These are phyloP conservation scores for Raffaelea albimanens DNA, from an alignment of 2,329 filamentous ascomycete species.

Conservation along the genomic window DNA sequence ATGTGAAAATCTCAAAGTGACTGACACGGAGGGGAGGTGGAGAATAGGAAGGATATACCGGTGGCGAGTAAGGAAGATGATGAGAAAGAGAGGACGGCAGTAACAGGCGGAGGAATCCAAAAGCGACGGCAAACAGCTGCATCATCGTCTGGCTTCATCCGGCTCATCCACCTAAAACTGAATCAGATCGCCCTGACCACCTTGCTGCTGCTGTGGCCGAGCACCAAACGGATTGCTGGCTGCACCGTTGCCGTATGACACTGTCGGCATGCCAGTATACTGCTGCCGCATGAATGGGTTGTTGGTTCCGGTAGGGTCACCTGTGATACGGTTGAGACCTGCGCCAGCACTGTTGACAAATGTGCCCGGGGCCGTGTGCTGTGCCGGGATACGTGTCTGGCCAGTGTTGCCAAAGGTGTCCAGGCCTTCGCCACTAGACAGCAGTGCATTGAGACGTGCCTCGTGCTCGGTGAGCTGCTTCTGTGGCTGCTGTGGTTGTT, in stretches of 20 bases:
- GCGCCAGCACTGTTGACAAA: slow-evolving; percentile 93
- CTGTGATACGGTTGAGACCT: slow-evolving; percentile 60
- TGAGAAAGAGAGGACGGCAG: neutral
- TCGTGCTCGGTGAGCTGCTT: slow-evolving; percentile 53
- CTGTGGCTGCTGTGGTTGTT: slow-evolving; percentile 36
- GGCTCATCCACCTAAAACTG: slow-evolving; percentile 38
- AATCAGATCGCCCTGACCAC: slow-evolving; percentile 41
- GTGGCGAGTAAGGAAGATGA: neutral
- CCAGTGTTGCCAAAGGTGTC: slow-evolving; percentile 98
- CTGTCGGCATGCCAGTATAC: slow-evolving; percentile 65
- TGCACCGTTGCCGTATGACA: slow-evolving; percentile 45
- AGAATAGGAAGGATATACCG: neutral
- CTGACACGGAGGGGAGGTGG: no score
- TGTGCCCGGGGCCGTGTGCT: slow-evolving; percentile 91
- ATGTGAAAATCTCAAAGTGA: no score
- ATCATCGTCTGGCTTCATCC: neutral
- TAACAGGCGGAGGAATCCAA: slow-evolving; percentile 7
- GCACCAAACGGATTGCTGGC: slow-evolving; percentile 51
- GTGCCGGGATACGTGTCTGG: slow-evolving; percentile 85
- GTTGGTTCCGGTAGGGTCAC: slow-evolving; percentile 61
- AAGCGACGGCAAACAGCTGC: neutral
- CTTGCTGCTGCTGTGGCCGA: slow-evolving; percentile 40
- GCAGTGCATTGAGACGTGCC: slow-evolving; percentile 74
- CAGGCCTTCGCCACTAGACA: slow-evolving; percentile 81
- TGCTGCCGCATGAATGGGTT: slow-evolving; percentile 86